These are phyloP conservation scores for Kalanchoe fedtschenkoi DNA, from an alignment of 164 flowering plant species.

Conservation along the genomic window DNA sequence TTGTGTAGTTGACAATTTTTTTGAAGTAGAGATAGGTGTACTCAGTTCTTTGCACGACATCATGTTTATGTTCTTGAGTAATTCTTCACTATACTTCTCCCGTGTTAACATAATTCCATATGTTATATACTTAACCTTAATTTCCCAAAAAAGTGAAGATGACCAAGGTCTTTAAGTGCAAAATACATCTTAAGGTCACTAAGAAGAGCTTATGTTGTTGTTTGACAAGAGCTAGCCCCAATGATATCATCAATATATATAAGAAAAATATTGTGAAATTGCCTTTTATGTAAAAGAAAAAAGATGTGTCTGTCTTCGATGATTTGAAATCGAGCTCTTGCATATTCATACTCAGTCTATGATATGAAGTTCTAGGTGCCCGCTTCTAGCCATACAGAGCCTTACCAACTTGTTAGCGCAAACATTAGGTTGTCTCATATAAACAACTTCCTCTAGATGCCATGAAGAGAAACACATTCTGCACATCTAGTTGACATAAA, in stretches of 20 bases:
- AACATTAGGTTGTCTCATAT: neutral
- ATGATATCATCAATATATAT: neutral
- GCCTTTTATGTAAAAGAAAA: neutral
- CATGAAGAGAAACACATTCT: too few species aligned
- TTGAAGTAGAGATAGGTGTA: neutral
- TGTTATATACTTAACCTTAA: neutral
- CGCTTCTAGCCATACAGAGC: neutral
- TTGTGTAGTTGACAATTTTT: neutral
- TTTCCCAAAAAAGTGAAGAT: neutral
- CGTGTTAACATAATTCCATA: neutral
- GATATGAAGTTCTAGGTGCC: neutral
- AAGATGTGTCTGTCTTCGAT: neutral
- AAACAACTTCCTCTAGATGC: too few species aligned
- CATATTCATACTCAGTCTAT: neutral
- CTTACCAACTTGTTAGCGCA: too few species aligned
- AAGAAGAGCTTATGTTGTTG: neutral
- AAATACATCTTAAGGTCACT: neutral
- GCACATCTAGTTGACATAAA: too few species aligned
- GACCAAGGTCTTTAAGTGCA: too few species aligned
- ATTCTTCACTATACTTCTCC: neutral
- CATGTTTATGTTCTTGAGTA: neutral
- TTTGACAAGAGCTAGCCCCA: neutral
- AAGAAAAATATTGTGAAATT: neutral
- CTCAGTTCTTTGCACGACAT: neutral
- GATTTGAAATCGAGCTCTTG: neutral